Evolutionary conservation across 495 filamentous ascomycete species (phyloP).

Genomic region (Penicillium roqueforti): DNA sequence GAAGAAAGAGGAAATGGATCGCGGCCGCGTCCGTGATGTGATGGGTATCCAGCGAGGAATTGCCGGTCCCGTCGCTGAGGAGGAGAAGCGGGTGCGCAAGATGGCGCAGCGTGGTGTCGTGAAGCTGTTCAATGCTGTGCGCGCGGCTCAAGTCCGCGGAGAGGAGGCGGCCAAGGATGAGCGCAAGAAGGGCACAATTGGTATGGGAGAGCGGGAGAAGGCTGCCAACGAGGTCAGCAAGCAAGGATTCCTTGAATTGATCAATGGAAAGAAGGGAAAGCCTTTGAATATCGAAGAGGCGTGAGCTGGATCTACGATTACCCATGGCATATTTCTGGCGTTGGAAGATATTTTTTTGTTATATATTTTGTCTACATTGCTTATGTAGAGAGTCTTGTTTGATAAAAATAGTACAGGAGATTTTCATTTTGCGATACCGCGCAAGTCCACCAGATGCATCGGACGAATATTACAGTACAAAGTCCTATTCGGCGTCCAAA

Average conservation of each 20-base stretch:
- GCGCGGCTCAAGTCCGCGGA: conserved; percentile 82
- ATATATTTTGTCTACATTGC: conserved; percentile 18
- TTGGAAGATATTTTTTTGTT: conserved; percentile 27
- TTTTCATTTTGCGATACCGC: conserved; percentile 23
- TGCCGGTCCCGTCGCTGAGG: conserved; percentile 58
- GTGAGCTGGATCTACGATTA: conserved; percentile 27
- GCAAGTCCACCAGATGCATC: conserved; percentile 15
- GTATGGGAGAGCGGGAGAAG: conserved; percentile 69
- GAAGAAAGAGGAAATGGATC: conserved; percentile 75
- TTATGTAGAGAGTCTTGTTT: conserved; percentile 22
- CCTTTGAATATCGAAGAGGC: conserved; percentile 48
- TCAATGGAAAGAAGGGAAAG: conserved; percentile 56
- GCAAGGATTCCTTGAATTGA: conserved; percentile 90
- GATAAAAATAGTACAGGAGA: conserved; percentile 28
- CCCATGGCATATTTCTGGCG: conserved; percentile 39
- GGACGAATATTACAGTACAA: conserved; percentile 26
- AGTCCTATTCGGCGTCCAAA: conserved; percentile 17
- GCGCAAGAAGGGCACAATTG: conserved; percentile 68
- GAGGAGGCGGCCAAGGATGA: conserved; percentile 67
- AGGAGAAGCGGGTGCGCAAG: conserved; percentile 77
- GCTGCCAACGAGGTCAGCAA: conserved; percentile 91
- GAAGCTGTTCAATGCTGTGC: conserved; percentile 92
- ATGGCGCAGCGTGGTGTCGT: conserved; percentile 88
- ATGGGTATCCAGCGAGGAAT: conserved; percentile 50
- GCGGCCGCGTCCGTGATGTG: conserved; percentile 83